Base-by-base conservation (phyloP, 805 yeast species). In the Candida endomychidarum region DNA sequence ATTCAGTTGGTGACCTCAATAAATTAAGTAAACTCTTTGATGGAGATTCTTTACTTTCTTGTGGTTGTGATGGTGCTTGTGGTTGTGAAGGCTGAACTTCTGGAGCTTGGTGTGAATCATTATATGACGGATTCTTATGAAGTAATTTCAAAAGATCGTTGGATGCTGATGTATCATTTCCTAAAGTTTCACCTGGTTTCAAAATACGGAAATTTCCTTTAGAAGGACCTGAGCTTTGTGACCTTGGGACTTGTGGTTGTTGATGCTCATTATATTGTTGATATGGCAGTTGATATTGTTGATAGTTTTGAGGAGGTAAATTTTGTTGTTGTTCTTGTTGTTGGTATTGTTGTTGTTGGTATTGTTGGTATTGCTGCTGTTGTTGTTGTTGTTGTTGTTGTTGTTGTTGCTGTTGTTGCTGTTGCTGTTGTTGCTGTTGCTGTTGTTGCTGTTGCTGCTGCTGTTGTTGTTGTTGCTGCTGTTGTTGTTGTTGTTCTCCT, bases 131-230 rank as follows among this genome's bases (percentile, higher is more conserved):
- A n/a, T n/a, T 17, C 18, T 1, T n/a, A n/a, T 42, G 38, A 9
- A 46, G 43, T 12, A 49, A 39, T n/a, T 40, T 38, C 17, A 53
- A 42, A 12, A 53, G 43, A 8, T 52, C 51, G 18, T 46, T 47
- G n/a, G 41, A 42, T 22, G 18, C 10, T 17, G 41, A 27, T 5
- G 19, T 42, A 12, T 23, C 39, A 5, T 17, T 21, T 27, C 24
- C 38, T 33, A 40, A 53, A 33, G 53, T 36, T 41, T 61, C 63
- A 10, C 65, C 65, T 5, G 61, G 62, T 25, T 58, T 61, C 22
- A 61, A 46, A 18, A 61, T 41, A 34, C 58, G 51, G 32, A 60
- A 41, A 23, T 51, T 52, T n/a, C 44, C 43, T 41, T 47, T 56
- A 22, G 40, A 11, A 4, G 43, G 47, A 4, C 40, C 51, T 9